These are phyloP conservation scores for Saccharomycopsis hybrid DNA, from an alignment of 1,139 yeast genomes.

Conservation along the genomic window DNA sequence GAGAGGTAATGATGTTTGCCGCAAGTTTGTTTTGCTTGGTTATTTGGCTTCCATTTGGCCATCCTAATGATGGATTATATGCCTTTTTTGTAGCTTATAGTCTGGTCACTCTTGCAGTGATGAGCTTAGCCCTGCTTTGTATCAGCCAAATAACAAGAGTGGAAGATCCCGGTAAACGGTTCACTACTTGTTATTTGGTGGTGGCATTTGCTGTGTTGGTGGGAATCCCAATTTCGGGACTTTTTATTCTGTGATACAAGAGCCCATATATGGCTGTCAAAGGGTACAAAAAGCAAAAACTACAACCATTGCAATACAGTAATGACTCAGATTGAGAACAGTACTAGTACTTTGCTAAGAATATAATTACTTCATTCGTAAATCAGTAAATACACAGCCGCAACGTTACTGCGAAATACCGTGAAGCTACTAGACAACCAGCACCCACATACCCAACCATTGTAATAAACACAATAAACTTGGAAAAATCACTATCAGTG, in stretches of 20 bases:
- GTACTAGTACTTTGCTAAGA: too few species aligned
- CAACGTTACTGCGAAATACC: too few species aligned
- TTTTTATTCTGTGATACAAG: constrained; percentile 29
- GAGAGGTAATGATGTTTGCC: constrained; percentile 35
- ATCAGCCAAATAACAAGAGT: constrained; percentile 59
- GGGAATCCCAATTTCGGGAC: constrained; percentile 45
- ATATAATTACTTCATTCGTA: too few species aligned
- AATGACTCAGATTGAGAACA: too few species aligned
- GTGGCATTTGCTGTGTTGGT: constrained; percentile 53
- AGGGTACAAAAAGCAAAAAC: too few species aligned
- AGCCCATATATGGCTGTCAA: too few species aligned
- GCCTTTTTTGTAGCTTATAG: constrained; percentile 48
- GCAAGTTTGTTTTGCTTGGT: constrained; percentile 29
- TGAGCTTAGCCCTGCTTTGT: constrained; percentile 43
- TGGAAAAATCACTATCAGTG: too few species aligned
- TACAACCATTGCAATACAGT: too few species aligned
- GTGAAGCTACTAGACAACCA: too few species aligned
- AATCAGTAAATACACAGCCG: too few species aligned
- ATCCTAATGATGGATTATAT: constrained; percentile 32
- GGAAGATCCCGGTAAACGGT: constrained; percentile 59
- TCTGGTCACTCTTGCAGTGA: constrained; percentile 42
- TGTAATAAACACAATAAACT: too few species aligned
- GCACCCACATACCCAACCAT: too few species aligned
- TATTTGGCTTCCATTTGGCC: constrained; percentile 51
- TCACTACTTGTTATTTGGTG: constrained; percentile 61